Percentiles rank a stretch among this genome's conserved stretches.
Evolutionary conservation across 495 filamentous ascomycete species (phyloP).

Genomic region (Hypoxylon subgilvum): DNA sequence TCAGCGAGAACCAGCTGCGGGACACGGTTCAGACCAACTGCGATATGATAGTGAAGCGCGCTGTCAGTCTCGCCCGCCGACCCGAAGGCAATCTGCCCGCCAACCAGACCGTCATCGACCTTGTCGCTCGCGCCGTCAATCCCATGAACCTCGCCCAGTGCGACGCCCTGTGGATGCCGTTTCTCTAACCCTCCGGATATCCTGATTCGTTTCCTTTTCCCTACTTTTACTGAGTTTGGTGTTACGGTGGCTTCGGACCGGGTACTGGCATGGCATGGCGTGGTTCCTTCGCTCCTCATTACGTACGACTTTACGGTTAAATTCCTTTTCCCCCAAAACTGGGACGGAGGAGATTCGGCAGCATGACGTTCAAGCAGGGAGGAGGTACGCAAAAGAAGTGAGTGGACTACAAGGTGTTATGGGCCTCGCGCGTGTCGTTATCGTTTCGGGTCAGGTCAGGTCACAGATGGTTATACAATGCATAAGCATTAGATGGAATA

Average conservation of each 20-base stretch:
- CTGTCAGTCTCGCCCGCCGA: conserved; percentile 74
- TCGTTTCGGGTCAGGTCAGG: no score
- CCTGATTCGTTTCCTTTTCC: no score
- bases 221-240: background rate
- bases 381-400: background rate
- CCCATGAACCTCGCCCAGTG: conserved; percentile 80
- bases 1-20: conserved; percentile 74
- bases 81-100: conserved; percentile 76
- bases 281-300: background rate
- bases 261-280: no score
- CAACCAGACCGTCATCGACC: conserved; percentile 94
- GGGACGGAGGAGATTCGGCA: conserved; percentile 15
- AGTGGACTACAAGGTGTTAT: background rate
- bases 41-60: conserved; percentile 87
- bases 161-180: conserved; percentile 97
- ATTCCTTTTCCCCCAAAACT: background rate
- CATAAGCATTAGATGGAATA: background rate
- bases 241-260: no score
- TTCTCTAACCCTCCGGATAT: conserved; percentile 75
- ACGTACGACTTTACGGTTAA: background rate
- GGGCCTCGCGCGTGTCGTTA: background rate
- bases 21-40: conserved; percentile 88
- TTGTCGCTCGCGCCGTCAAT: conserved; percentile 83
- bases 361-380: conserved; percentile 25
- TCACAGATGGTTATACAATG: background rate